Conservation (phyloP, 2,329 filamentous ascomycete species). For the Zymoseptoria tritici region DNA sequence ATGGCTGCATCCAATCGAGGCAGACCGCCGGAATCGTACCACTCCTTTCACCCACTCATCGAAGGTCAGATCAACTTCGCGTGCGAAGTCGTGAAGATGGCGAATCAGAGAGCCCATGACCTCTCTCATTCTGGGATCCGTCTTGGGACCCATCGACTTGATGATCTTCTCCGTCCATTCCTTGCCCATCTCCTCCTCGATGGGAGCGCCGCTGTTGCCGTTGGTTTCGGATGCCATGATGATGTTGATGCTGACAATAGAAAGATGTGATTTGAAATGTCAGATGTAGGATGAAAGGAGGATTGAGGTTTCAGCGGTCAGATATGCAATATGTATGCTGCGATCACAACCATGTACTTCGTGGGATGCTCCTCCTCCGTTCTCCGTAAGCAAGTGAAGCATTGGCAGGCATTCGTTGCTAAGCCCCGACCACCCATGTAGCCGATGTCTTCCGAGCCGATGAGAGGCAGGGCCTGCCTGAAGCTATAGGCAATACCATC, state of each 20-base stretch:
- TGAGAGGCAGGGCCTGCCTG: not conserved
- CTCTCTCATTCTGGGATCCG: slow-evolving; percentile 25
- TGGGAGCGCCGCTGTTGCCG: not conserved
- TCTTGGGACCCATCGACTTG: slow-evolving; percentile 31
- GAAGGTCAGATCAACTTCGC: slow-evolving; percentile 51
- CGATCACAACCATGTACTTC: too few relatives aligned
- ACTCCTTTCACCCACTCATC: slow-evolving; percentile 54
- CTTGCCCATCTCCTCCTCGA: slow-evolving; percentile 7
- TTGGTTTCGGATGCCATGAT: not conserved
- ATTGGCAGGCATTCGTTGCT: not conserved
- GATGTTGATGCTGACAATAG: too few relatives aligned
- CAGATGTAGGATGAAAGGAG: not conserved
- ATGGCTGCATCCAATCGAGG: not conserved
- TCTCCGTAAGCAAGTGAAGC: not conserved
- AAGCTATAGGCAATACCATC: too few relatives aligned
- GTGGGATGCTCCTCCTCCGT: not conserved
- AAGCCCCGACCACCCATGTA: not conserved
- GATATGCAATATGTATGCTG: too few relatives aligned
- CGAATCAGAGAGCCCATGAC: slow-evolving; percentile 45
- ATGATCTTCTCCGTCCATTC: slow-evolving; percentile 29
- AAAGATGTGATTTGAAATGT: not conserved
- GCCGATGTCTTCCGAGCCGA: not conserved
- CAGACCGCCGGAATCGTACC: not conserved
- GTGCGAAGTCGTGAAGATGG: slow-evolving; percentile 53
- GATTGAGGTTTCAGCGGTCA: not conserved